A percentile compares a stretch with the other conserved stretches of the same genome.
Evolutionary conservation across 805 yeast genomes (phyloP).

Genomic region (Clavispora asparagi): DNA sequence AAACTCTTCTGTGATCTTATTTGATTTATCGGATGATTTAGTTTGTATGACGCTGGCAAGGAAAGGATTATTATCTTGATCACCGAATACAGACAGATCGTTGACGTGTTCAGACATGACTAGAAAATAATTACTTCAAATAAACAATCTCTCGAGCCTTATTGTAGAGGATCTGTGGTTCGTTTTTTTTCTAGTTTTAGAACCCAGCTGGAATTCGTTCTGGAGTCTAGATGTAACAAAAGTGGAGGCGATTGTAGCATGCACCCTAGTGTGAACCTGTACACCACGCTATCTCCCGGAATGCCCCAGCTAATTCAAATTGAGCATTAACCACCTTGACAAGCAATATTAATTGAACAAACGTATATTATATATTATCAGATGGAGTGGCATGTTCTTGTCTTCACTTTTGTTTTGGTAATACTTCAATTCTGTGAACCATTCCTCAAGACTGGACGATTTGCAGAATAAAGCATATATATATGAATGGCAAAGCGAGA

Average conservation of each 20-base stretch:
- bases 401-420: no score
- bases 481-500: no score
- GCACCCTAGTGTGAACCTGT: neutral
- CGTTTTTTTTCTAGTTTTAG: neutral
- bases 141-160: neutral
- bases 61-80: conserved; percentile 38
- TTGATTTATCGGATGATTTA: neutral
- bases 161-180: neutral
- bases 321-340: no score
- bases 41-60: conserved; percentile 21
- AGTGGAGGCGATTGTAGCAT: neutral
- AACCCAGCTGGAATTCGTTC: neutral
- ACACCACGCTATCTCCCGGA: neutral
- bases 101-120: neutral
- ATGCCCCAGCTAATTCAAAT: no score
- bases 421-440: no score
- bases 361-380: no score
- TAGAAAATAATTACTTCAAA: neutral
- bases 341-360: no score
- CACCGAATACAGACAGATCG: conserved; percentile 9
- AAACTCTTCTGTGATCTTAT: neutral
- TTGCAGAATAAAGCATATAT: no score
- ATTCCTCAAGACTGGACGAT: no score
- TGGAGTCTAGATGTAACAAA: neutral
- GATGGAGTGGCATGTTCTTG: no score